Percentiles rank a stretch among this genome's conserved stretches.
phyloP scores from a whole-genome alignment of 2,329 filamentous ascomycete genomes.

The Paraphoma chrysanthemicola region DNA sequence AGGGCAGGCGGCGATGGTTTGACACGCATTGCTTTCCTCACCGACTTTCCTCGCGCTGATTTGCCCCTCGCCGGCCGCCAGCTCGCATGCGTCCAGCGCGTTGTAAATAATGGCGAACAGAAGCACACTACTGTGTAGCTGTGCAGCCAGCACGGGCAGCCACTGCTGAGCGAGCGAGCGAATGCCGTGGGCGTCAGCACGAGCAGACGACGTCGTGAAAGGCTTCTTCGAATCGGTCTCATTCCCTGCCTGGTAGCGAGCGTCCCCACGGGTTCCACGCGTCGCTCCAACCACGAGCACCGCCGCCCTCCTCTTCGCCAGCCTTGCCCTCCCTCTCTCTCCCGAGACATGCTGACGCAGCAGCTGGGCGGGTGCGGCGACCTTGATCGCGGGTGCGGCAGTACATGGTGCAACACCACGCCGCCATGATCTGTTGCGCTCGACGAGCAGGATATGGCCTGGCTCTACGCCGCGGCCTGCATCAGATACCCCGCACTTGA shows the following conservation, averaged over 20 bases:
- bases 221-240: constrained; percentile 36
- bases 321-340: constrained; percentile 19
- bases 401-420: not conserved
- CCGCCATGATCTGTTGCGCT: too few relatives aligned
- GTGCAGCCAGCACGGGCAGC: too few relatives aligned
- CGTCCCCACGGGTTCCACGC: constrained; percentile 23
- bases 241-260: constrained; percentile 29
- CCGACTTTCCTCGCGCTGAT: not conserved
- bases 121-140: too few relatives aligned
- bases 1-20: not conserved
- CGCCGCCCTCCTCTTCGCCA: constrained; percentile 26
- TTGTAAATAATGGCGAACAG: not conserved
- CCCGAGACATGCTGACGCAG: constrained; percentile 23
- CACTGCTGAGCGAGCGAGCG: not conserved
- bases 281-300: constrained; percentile 28
- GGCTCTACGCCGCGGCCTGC: too few relatives aligned
- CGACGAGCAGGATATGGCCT: not conserved
- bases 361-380: not conserved
- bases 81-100: constrained; percentile 1
- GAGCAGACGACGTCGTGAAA: constrained; percentile 9
- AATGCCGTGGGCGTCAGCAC: not conserved
- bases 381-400: not conserved
- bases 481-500: not conserved
- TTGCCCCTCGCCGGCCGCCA: not conserved
- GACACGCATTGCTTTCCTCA: constrained; percentile 2